These are phyloP conservation scores for Prunus mongolica DNA, from an alignment of 306 rosid genomes.

Conservation along the genomic window DNA sequence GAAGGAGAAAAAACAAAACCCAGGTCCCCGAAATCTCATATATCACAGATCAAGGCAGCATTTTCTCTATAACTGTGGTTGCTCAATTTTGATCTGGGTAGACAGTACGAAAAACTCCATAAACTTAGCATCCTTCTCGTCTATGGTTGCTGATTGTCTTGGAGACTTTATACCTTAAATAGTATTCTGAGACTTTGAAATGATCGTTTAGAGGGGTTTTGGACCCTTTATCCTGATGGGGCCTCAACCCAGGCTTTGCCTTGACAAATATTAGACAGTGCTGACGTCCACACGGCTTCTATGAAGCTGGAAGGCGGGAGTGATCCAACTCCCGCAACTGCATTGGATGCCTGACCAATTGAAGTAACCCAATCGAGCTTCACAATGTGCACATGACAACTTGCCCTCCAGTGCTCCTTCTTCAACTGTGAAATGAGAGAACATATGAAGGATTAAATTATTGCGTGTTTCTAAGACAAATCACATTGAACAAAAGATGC, in stretches of 20 bases:
- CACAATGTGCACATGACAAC: conserved; percentile 79
- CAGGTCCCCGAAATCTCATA: conserved; percentile 11
- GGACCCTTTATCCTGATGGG: neutral
- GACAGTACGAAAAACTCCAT: conserved; percentile 16
- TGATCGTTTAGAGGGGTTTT: conserved; percentile 13
- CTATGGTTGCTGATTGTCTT: conserved; percentile 16
- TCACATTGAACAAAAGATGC: neutral
- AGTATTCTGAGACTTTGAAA: conserved; percentile 11
- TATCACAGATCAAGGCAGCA: conserved; percentile 19
- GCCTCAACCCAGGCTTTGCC: conserved; percentile 6
- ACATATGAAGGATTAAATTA: conserved; percentile 6
- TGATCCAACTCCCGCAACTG: conserved; percentile 98
- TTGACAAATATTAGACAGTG: conserved; percentile 36
- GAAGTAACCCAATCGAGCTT: conserved; percentile 91
- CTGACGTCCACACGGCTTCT: conserved; percentile 77
- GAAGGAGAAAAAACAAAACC: neutral
- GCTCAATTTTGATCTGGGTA: conserved; percentile 9
- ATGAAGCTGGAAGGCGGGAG: conserved; percentile 96
- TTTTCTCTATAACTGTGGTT: conserved; percentile 14
- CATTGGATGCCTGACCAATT: conserved; percentile 95
- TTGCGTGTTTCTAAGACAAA: conserved; percentile 6
- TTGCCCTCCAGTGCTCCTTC: conserved; percentile 96
- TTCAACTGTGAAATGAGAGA: conserved; percentile 59
- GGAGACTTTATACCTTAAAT: conserved; percentile 22
- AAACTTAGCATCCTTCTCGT: conserved; percentile 4